Evolutionary conservation across 192 early-diverging fungal genomes (phyloP), one percentile per base, ranked within the genome.

Genomic region (Coemansia sp.): DNA sequence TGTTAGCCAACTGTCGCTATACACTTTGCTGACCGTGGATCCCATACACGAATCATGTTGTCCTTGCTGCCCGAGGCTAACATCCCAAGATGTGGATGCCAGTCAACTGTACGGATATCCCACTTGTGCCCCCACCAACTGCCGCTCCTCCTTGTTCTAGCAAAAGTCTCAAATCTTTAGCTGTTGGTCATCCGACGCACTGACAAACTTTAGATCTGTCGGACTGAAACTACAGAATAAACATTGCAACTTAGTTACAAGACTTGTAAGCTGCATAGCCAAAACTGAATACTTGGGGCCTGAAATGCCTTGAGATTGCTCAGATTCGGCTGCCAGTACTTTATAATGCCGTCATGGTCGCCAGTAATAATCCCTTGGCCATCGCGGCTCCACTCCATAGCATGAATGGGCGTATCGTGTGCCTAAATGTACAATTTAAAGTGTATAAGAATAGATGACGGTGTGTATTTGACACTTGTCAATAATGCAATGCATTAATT

Each of bases 251-350:
- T 3, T 43, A 43, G 41, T 43, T 10, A 0, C 9, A 43, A 0
- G 0, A 14, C 15, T 43, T 7, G 27, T 27, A 27, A 21, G 27
- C 0, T 43, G 41, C 41, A 15, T 43, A 43, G 9, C 9, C 9
- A 14, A 84, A 23, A 97, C 90, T 0, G 88, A 86, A 72, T 92
- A 88, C 65, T 91, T 90, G 71, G 97, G 97, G 0, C 86, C 49
- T 84, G 79, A 51, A 96, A 86, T 49, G 87, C 86, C 59, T 97
- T 94, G 22, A 98, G 74, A 63, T 95, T 93, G 70, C 91, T 93
- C 87, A 99, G 88, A 65, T 96, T 97, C 27, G 89, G 90, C 79
- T 94, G 92, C 94, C 95, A 99, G 74, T 97, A 99, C 73, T 99
- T 99, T 63, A 99, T 93, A 15, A 90, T 82, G 35, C 97, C 95